Conservation (phyloP, 768 basidiomycete species). For the Lentinula boryana region DNA sequence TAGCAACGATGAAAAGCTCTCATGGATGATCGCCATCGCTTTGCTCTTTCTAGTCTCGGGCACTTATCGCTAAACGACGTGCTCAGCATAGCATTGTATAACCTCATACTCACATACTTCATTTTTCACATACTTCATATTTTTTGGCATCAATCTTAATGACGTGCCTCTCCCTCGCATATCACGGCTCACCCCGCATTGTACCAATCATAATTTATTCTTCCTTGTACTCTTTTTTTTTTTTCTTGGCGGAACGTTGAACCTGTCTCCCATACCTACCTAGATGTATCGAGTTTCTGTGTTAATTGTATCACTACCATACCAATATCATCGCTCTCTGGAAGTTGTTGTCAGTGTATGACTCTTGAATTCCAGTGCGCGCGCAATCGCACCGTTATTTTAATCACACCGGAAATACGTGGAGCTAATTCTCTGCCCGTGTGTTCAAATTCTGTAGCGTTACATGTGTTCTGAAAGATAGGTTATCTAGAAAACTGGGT, state of each 20-base stretch:
- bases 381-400: no score
- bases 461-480: no score
- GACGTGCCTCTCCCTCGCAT: not conserved
- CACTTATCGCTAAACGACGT: not conserved
- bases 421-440: no score
- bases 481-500: no score
- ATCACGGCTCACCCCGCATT: not conserved
- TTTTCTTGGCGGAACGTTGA: not conserved
- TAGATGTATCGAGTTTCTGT: not conserved
- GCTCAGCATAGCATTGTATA: not conserved
- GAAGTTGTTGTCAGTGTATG: no score
- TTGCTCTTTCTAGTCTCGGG: not conserved
- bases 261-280: not conserved
- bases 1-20: no score
- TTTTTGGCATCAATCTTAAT: not conserved
- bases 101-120: no score
- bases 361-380: no score
- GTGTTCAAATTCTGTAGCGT: no score
- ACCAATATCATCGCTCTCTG: not conserved
- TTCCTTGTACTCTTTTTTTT: not conserved
- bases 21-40: not conserved
- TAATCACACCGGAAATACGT: no score
- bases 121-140: not conserved
- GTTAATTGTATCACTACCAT: not conserved
- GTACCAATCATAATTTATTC: not conserved